These are phyloP conservation scores for Fusarium clavum DNA, from an alignment of 2,329 filamentous ascomycete species.

Conservation along the genomic window DNA sequence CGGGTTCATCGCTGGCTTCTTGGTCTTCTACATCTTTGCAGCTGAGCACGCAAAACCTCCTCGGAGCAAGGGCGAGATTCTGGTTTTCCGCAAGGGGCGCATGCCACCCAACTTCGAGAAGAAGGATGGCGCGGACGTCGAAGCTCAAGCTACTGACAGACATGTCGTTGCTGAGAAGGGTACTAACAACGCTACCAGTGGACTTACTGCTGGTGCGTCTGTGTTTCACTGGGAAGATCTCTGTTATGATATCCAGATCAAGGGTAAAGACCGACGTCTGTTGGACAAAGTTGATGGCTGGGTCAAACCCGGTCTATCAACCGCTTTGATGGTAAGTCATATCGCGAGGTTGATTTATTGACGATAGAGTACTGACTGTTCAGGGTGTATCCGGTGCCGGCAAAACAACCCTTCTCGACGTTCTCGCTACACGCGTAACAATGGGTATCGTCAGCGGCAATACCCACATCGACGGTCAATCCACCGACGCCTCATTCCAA, in stretches of 20 bases:
- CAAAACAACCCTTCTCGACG: slow-evolving; percentile 80
- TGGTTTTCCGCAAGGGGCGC: slow-evolving; percentile 70
- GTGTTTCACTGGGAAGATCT: slow-evolving; percentile 79
- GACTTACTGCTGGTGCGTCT: slow-evolving; percentile 28
- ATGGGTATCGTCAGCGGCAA: slow-evolving; percentile 79
- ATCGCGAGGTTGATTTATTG: fast-evolving
- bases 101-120: slow-evolving; percentile 71
- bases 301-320: slow-evolving; percentile 81
- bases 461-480: slow-evolving; percentile 75
- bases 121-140: slow-evolving; percentile 51
- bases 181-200: background rate
- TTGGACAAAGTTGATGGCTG: slow-evolving; percentile 80
- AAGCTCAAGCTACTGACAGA: slow-evolving; percentile 45
- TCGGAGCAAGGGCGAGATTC: slow-evolving; percentile 72
- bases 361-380: background rate
- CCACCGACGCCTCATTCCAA: slow-evolving; percentile 71
- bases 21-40: slow-evolving; percentile 70
- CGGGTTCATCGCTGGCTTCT: slow-evolving; percentile 72
- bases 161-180: slow-evolving; percentile 39
- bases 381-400: slow-evolving; percentile 76
- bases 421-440: slow-evolving; percentile 77
- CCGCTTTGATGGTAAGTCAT: slow-evolving; percentile 56
- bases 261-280: slow-evolving; percentile 71
- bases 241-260: slow-evolving; percentile 72
- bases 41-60: slow-evolving; percentile 73